Conservation (phyloP, 1,139 yeast species). For the Nakaseomyces uthaithaninus region DNA sequence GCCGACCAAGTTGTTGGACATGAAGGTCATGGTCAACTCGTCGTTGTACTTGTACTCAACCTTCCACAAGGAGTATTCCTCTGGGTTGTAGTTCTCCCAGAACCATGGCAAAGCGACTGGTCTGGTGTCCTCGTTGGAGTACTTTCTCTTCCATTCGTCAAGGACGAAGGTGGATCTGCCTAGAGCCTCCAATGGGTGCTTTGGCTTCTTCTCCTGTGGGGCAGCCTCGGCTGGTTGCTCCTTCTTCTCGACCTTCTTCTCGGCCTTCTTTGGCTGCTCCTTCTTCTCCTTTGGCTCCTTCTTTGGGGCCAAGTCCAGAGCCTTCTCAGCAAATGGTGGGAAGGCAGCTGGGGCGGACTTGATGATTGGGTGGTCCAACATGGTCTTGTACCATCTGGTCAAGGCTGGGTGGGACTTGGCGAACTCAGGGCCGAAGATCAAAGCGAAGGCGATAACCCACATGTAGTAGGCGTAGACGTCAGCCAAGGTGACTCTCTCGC, state of each 20-base stretch:
- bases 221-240: slow-evolving; percentile 30
- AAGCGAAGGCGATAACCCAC: slow-evolving; percentile 49
- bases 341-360: slow-evolving; percentile 38
- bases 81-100: slow-evolving; percentile 91
- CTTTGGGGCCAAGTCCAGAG: slow-evolving; percentile 61
- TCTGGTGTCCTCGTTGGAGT: slow-evolving; percentile 98
- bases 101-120: slow-evolving; percentile 93
- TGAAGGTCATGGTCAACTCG: slow-evolving; percentile 91
- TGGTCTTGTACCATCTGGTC: slow-evolving; percentile 75
- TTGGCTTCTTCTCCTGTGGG: slow-evolving; percentile 46
- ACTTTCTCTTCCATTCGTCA: slow-evolving; percentile 94
- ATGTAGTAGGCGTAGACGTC: slow-evolving; percentile 56
- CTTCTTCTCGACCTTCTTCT: slow-evolving; percentile 34
- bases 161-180: slow-evolving; percentile 62
- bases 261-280: slow-evolving; percentile 31
- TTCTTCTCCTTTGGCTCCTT: slow-evolving; percentile 50
- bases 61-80: slow-evolving; percentile 93
- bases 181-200: slow-evolving; percentile 83
- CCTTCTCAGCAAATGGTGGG: slow-evolving; percentile 53
- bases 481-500: slow-evolving; percentile 76
- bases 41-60: slow-evolving; percentile 97
- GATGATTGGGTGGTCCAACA: slow-evolving; percentile 50
- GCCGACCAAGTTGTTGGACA: slow-evolving; percentile 97
- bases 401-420: slow-evolving; percentile 57
- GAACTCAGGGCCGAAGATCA: slow-evolving; percentile 60